Percentiles rank a stretch among this genome's conserved stretches.
These are phyloP conservation scores for Wickerhamomyces sp. DNA, from an alignment of 1,139 yeast species.

Conservation along the genomic window DNA sequence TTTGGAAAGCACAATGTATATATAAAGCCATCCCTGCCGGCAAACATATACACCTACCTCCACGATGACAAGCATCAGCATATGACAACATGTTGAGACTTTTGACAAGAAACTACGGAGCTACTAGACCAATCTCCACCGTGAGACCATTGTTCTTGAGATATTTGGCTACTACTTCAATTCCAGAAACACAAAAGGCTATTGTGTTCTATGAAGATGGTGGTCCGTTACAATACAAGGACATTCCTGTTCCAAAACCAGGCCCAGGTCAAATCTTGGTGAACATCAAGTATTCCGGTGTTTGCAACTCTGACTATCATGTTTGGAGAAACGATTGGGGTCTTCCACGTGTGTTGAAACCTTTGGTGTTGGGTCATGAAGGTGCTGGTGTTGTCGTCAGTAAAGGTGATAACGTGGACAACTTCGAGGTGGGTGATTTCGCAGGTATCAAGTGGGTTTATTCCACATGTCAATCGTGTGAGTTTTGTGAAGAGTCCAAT, in stretches of 20 bases:
- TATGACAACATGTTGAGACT: background rate
- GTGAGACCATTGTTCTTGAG: background rate
- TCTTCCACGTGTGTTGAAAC: conserved; percentile 35
- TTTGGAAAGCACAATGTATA: too few species aligned
- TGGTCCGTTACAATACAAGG: conserved; percentile 34
- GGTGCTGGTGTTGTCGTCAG: conserved; percentile 68
- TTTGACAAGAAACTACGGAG: background rate
- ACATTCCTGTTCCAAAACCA: conserved; percentile 40
- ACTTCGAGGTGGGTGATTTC: conserved; percentile 54
- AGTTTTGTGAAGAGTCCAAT: conserved; percentile 46
- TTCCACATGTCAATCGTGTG: conserved; percentile 55
- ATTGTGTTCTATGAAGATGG: conserved; percentile 29
- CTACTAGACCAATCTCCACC: background rate
- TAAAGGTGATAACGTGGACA: conserved; percentile 48
- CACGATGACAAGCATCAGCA: too few species aligned
- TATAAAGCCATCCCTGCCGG: too few species aligned
- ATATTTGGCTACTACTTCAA: conserved; percentile 4
- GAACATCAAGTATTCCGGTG: conserved; percentile 45
- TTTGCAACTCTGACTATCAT: conserved; percentile 47
- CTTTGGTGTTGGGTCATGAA: conserved; percentile 58
- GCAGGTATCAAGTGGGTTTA: conserved; percentile 66
- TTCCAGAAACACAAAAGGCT: conserved; percentile 33
- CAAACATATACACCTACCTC: too few species aligned
- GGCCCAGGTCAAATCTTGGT: conserved; percentile 41
- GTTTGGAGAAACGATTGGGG: conserved; percentile 52